phyloP scores from a whole-genome alignment of 1,139 yeast genomes.

The Diutina neorugosa region DNA sequence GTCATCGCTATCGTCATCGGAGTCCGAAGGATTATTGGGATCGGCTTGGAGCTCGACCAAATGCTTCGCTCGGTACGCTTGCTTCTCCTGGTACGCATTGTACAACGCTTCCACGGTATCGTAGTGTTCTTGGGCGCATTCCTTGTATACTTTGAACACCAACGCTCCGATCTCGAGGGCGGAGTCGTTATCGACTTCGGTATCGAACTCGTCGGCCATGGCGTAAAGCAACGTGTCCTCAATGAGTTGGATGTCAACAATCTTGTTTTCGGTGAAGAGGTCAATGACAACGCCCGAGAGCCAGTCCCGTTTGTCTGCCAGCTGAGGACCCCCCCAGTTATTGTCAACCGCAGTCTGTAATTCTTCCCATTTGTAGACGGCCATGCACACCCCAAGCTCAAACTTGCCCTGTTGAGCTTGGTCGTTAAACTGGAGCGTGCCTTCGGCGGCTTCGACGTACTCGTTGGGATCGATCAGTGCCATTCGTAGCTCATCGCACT shows the following conservation, averaged over 20 bases:
- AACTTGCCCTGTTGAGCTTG: slow-evolving; percentile 69
- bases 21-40: slow-evolving; percentile 37
- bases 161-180: slow-evolving; percentile 63
- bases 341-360: slow-evolving; percentile 88
- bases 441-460: slow-evolving; percentile 30
- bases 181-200: slow-evolving; percentile 78
- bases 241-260: slow-evolving; percentile 64
- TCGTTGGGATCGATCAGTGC: slow-evolving; percentile 30
- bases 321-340: slow-evolving; percentile 91
- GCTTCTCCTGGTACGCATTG: slow-evolving; percentile 42
- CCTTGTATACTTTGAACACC: slow-evolving; percentile 53
- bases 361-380: slow-evolving; percentile 80
- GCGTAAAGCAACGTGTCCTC: slow-evolving; percentile 82
- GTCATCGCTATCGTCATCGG: slow-evolving; percentile 32
- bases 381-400: slow-evolving; percentile 91
- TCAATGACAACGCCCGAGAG: slow-evolving; percentile 74
- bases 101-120: slow-evolving; percentile 47
- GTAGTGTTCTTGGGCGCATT: slow-evolving; percentile 44
- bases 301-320: slow-evolving; percentile 93
- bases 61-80: slow-evolving; percentile 18
- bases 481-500: neutral
- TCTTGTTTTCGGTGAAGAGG: slow-evolving; percentile 44
- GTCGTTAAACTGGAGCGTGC: slow-evolving; percentile 40
- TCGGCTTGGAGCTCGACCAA: slow-evolving; percentile 37
- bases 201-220: slow-evolving; percentile 92